phyloP scores from a whole-genome alignment of 805 yeast genomes.

The Barnettozyma salicaria region DNA sequence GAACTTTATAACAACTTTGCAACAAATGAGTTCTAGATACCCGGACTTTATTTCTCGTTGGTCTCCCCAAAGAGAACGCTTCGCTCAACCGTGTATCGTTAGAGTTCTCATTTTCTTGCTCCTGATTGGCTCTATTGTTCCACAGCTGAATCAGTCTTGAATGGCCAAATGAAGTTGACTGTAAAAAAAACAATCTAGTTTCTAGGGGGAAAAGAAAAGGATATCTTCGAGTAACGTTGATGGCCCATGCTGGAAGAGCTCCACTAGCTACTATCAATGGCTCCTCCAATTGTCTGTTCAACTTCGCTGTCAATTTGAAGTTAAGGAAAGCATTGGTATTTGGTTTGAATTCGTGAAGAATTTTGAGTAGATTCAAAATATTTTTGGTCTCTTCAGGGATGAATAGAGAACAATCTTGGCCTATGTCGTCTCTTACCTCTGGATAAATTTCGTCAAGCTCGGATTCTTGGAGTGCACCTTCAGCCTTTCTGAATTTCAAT shows the following conservation, averaged over 20 bases:
- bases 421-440: constrained; percentile 19
- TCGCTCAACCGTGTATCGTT: constrained; percentile 13
- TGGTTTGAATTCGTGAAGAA: constrained; percentile 32
- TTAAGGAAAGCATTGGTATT: constrained; percentile 45
- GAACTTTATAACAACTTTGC: constrained; percentile 71
- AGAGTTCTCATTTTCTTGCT: constrained; percentile 30
- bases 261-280: constrained; percentile 85
- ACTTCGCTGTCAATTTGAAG: constrained; percentile 77
- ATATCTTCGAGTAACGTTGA: constrained; percentile 61
- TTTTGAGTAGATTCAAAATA: constrained; percentile 44
- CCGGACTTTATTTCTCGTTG: constrained; percentile 73
- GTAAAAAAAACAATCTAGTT: constrained; percentile 69
- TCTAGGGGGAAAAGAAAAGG: constrained; percentile 85
- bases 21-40: constrained; percentile 65
- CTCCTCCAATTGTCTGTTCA: constrained; percentile 83
- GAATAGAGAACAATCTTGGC: constrained; percentile 25
- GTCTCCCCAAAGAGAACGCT: constrained; percentile 52
- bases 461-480: constrained; percentile 22
- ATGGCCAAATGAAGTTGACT: constrained; percentile 87
- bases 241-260: constrained; percentile 79
- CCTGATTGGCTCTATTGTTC: constrained; percentile 47
- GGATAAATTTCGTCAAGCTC: constrained; percentile 28
- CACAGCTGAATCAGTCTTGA: constrained; percentile 76
- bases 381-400: constrained; percentile 8
- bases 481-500: constrained; percentile 40